Base-by-base conservation (phyloP, 352 stramenopile species). In the Peronosclerospora sorghi region DNA sequence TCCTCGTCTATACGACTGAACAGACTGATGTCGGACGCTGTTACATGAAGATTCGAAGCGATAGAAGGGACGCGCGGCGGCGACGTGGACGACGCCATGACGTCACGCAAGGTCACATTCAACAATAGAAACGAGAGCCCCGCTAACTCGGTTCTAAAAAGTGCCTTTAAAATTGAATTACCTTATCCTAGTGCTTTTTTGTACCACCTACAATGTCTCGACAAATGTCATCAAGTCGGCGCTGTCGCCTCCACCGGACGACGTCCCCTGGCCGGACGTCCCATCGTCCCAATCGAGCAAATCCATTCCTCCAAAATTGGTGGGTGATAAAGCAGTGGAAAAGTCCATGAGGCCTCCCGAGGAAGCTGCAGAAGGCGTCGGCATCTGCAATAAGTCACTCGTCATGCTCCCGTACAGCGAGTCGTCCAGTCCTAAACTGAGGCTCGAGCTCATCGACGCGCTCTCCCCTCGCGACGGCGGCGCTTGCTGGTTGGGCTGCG, bases 161-260 rank as follows among this genome's bases (percentile, higher is more conserved):
- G n/a, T n/a, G n/a, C n/a, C n/a, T n/a, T 34, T 43, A 24, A 51
- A 50, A 51, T 60, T 38, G 42, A 60, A 52, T 60, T 56, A 56
- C 48, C 57, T 51, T 54, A 50, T 30, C 27, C 43, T 57, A 51
- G 35, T 39, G 10, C 2, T 15, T 8, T 23, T 9, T 39, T 52
- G 30, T 47, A 52, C 53, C 26, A 32, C 44, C 41, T 63, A 66
- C 57, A 66, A 51, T 15, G 69, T 70, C 41, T 87, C 75, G n/a
- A 86, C 74, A 45, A 87, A 84, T 6, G 44, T 59, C 69, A 87
- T 81, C 32, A 87, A 51, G 48, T 87, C 73, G 9, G 65, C 56
- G 36, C 56, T 65, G 51, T 83, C 75, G 24, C 68, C 48, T 13
- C 40, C 43, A 38, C 28, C 28, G 5, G 28, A 34, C 28, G 40